Base-by-base conservation (phyloP, 2,329 filamentous ascomycete species). In the Ilyonectria mors-panacis region DNA sequence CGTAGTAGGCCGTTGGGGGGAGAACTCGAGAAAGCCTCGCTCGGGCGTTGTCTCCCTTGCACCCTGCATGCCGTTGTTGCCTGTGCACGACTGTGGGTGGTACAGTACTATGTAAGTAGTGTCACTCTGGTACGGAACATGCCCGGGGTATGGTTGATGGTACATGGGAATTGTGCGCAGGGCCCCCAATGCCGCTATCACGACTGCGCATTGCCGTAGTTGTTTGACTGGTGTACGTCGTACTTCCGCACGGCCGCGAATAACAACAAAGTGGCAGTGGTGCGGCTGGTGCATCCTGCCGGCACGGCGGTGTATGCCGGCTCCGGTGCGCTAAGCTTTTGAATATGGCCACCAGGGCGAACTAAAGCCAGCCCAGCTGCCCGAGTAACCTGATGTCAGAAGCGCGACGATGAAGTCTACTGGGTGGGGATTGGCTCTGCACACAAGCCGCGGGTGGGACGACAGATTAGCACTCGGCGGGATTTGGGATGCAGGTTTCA, bases 381-480 rank as follows among this genome's bases (percentile, higher is more conserved):
- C 53, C 45, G 33, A 37, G 33, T 51, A 51, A 53, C 30, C 54
- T 62, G 66, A 50, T 65, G 45, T 35, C 35, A 48, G 42, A 54
- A 61, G 23, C 35, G 39, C 37, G 47, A 54, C 30, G 39, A 28
- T 58, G 50, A 51, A 33, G 48, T 28, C 48, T n/a, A 9, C 48
- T 12, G 28, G 30, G 28, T n/a, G 13, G 17, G 37, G 30, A 44
- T 54, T 61, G 42, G 45, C 33, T 37, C 33, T 50, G 39, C 8
- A 17, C 19, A 26, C 28, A 47, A 44, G 51, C 35, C 21, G 21
- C 37, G 21, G 26, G 58, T 61, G 58, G 58, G 58, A 61, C 58
- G 47, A 54, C 58, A 61, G 58, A 53, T 53, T 61, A 47, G 45
- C 58, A 44, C 58, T 60, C 33, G 58, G 47, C 45, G 58, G 33